Evolutionary conservation across 495 filamentous ascomycete genomes (phyloP).

Genomic region (Hypoxylon intermedium): DNA sequence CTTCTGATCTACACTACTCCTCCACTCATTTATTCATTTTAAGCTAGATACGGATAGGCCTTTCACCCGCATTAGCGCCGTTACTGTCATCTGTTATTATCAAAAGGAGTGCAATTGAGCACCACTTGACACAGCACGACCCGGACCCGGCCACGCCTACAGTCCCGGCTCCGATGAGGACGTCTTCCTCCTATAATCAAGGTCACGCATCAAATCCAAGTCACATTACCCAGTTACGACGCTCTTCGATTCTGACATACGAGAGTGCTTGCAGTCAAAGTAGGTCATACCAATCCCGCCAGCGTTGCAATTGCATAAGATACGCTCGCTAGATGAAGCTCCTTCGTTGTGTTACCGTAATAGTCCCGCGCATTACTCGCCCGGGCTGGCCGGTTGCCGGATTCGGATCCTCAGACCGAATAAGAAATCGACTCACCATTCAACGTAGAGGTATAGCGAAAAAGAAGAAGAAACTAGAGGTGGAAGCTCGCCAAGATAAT

Average conservation of each 20-base stretch:
- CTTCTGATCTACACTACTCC: slow-evolving; percentile 15
- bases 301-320: slow-evolving; percentile 2
- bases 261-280: slow-evolving; percentile 16
- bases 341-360: slow-evolving; percentile 22
- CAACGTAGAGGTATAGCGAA: slow-evolving; percentile 1
- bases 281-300: slow-evolving; percentile 13
- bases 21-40: slow-evolving; percentile 11
- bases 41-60: slow-evolving; percentile 13
- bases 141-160: slow-evolving; percentile 10
- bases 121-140: not conserved
- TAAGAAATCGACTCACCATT: slow-evolving; percentile 22
- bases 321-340: slow-evolving; percentile 3
- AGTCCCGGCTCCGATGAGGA: slow-evolving; percentile 13
- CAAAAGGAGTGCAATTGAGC: not conserved
- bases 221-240: not conserved
- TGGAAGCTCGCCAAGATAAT: not conserved
- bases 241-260: slow-evolving; percentile 1
- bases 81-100: slow-evolving; percentile 14
- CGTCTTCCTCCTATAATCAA: not conserved
- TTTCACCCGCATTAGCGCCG: slow-evolving; percentile 21
- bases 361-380: slow-evolving; percentile 26
- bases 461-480: not conserved
- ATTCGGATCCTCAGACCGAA: slow-evolving; percentile 34
- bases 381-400: slow-evolving; percentile 21
- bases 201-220: slow-evolving; percentile 3